These are phyloP conservation scores for Candida odintsovae DNA, from an alignment of 805 yeast genomes.

Conservation along the genomic window DNA sequence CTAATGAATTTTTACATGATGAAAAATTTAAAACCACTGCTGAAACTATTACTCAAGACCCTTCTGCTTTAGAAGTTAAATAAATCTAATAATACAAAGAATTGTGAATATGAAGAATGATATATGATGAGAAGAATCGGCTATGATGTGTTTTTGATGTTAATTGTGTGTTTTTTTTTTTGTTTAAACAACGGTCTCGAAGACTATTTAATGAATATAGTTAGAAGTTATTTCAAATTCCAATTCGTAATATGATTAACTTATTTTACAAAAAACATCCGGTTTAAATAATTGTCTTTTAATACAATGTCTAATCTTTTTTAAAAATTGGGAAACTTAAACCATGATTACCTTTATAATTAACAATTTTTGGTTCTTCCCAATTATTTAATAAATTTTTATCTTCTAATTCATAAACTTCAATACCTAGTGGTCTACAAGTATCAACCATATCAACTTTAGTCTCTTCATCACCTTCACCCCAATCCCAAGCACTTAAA, in stretches of 20 bases:
- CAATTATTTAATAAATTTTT: conserved; percentile 40
- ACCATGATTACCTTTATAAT: conserved; percentile 57
- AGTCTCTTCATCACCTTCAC: conserved; percentile 44
- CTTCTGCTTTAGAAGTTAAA: neutral
- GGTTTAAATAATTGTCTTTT: too few relatives aligned
- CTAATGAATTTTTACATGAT: neutral
- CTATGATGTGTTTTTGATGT: too few relatives aligned
- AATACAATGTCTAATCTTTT: conserved; percentile 5
- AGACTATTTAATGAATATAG: too few relatives aligned
- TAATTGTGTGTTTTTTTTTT: too few relatives aligned
- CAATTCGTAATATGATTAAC: too few relatives aligned
- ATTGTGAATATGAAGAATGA: neutral
- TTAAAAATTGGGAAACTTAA: conserved; percentile 22
- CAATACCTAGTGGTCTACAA: conserved; percentile 59
- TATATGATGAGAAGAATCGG: too few relatives aligned
- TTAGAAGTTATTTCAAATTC: too few relatives aligned
- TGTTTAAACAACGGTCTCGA: too few relatives aligned
- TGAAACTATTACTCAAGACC: neutral
- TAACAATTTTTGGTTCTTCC: conserved; percentile 44
- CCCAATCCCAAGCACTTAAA: conserved; percentile 67
- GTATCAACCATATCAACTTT: conserved; percentile 50
- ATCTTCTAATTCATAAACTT: conserved; percentile 50
- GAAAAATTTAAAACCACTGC: neutral
- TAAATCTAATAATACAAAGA: neutral
- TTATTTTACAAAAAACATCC: too few relatives aligned